These are phyloP conservation scores for Vigna hirtella DNA, from an alignment of 306 rosid species.

Conservation along the genomic window DNA sequence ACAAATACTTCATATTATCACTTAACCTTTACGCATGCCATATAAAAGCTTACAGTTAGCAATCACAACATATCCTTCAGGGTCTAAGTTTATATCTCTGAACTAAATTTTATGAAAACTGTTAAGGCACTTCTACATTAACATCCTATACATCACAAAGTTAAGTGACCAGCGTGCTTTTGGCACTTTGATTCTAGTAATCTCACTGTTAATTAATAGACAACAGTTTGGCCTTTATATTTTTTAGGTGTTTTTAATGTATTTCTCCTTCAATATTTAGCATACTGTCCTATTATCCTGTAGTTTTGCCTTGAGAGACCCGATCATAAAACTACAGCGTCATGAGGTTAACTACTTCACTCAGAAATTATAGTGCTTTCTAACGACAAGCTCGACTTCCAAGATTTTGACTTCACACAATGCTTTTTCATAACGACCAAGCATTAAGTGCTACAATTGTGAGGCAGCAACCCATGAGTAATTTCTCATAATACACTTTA, in stretches of 20 bases:
- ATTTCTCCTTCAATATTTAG: constrained; percentile 7
- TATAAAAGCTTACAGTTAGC: constrained; percentile 16
- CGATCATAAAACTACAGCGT: constrained; percentile 9
- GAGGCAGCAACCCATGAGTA: constrained; percentile 4
- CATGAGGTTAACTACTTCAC: constrained; percentile 1
- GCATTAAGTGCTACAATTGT: constrained; percentile 7
- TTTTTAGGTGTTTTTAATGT: not conserved
- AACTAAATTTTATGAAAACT: not conserved
- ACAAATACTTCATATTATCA: constrained; percentile 3
- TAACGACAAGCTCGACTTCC: constrained; percentile 6
- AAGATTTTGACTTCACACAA: constrained; percentile 3
- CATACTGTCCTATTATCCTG: constrained; percentile 1
- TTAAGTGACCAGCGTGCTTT: constrained; percentile 6
- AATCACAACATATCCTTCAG: constrained; percentile 3
- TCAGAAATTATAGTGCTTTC: not conserved
- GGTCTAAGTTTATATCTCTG: not conserved
- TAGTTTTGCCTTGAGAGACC: constrained; percentile 17
- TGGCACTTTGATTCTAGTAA: not conserved
- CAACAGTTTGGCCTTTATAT: not conserved
- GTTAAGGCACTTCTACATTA: not conserved
- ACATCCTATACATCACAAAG: not conserved
- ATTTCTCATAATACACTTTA: constrained; percentile 26
- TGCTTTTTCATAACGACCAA: not conserved
- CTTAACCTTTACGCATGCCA: constrained; percentile 6
- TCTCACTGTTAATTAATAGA: constrained; percentile 6